Base-by-base conservation (phyloP, 352 stramenopile species). In the Lagenidium sp. region DNA sequence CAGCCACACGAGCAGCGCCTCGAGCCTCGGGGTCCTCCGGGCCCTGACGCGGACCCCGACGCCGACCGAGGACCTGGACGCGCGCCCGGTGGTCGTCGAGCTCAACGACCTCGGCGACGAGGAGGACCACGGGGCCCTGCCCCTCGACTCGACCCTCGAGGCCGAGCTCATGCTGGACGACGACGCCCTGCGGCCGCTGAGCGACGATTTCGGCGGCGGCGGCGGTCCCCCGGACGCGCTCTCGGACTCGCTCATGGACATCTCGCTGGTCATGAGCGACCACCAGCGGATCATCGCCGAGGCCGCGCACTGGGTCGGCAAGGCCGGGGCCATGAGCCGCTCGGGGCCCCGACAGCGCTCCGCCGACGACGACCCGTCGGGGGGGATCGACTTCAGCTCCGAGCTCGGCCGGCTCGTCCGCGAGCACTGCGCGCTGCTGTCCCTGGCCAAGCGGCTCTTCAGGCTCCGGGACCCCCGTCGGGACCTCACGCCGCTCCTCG, bases 231-330 rank as follows among this genome's bases (percentile, higher is more conserved):
- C 39, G 12, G 45, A 36, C 8, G 39, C 67, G 20, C 47, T 86
- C 15, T 62, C 70, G 13, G 63, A 82, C 22, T 79, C 74, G 15
- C 49, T 86, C 8, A 47, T 82, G 36, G 74, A 84, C 32, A 86
- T 86, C 35, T 84, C 74, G 15, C 70, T 86, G 19, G 70, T 86
- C 13, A 82, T 86, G 70, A 84, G 47, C n/a, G 74, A 86, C 21
- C 68, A 84, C 41, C 70, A 86, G 19, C 68, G 61, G 0, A 57
- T 86, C n/a, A 35, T 86, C 20, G 65, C 60, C 1, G 63, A 86
- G 48, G 61, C 64, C 0, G 56, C 70, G 24, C 61, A 64, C 23
- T 76, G 63, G 47, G 57, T 86, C 0, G 43, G 34, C 1, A 81
- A 82, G 47, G 53, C 45, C 4, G 26, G 36, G n/a, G 38, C 30